These are phyloP conservation scores for Talaromyces sp. DNA, from an alignment of 2,329 filamentous ascomycete genomes.

Conservation along the genomic window DNA sequence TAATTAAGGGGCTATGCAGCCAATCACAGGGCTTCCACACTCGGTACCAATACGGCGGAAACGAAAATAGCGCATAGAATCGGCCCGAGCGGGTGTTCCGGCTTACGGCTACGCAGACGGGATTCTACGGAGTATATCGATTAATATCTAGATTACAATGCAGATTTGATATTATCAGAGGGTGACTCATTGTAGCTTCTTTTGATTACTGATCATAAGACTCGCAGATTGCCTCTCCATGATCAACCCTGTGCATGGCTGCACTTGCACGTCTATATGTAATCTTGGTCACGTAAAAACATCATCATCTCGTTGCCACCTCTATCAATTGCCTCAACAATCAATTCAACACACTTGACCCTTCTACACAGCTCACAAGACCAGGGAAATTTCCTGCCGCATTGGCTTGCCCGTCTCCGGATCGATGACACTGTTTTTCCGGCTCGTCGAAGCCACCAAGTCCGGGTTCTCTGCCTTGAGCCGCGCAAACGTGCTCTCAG, in stretches of 20 bases:
- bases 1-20: not conserved
- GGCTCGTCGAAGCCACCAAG: conserved; percentile 33
- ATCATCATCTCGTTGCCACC: not conserved
- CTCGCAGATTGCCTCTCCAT: not conserved
- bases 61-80: conserved; percentile 9
- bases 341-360: not conserved
- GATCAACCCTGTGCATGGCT: too few relatives aligned
- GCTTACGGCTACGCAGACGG: conserved; percentile 1
- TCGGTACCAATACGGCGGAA: not conserved
- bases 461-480: conserved; percentile 58
- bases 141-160: not conserved
- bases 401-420: conserved; percentile 23
- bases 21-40: not conserved
- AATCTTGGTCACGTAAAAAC: too few relatives aligned
- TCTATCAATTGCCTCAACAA: not conserved
- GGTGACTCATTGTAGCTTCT: not conserved
- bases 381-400: conserved; percentile 5
- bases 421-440: conserved; percentile 29
- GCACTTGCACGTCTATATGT: too few relatives aligned
- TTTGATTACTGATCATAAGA: not conserved
- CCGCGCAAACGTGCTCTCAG: conserved; percentile 58
- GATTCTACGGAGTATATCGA: not conserved
- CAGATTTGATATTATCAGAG: not conserved
- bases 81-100: conserved; percentile 12
- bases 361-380: not conserved